Evolutionary conservation across 176 grass and related monocot genomes (phyloP), one percentile per base, ranked within the genome.

Genomic region (Pharus latifolius): DNA sequence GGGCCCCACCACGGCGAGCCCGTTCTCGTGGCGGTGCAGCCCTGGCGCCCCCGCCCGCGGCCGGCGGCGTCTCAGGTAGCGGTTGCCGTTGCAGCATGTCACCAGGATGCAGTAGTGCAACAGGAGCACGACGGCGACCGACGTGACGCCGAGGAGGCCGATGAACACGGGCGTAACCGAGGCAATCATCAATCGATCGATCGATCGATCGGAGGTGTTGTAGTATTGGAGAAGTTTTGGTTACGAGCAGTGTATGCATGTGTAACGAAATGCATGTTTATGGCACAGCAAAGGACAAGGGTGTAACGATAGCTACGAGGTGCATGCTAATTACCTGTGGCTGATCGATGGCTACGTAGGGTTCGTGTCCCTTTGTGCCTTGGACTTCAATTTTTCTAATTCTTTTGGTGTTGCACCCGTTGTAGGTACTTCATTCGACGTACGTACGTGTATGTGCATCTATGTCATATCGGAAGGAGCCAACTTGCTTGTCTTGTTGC

Each of bases 51-150:
- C 11, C 65, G 46, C 23, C 45, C 7, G 17, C 16, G 38, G 34
- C 11, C 48, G 56, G 1, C 59, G 59, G 1, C 74, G 56, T 16
- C 55, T 29, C 25, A 3, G 14, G 35, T 10, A 2, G 19, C 19
- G 3, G 18, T 3, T 33, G 28, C 16, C 14, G 74, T 10, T 30
- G 84, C 55, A 65, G 80, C 80, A 88, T 6, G 9, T 7, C 40
- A 70, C 70, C 15, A 56, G 26, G 18, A 83, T n/a, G 75, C 80
- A 83, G 75, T 79, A 70, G 70, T 70, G 80, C 0, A 88, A 24
- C 6, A 75, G 63, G 0, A 88, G 41, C 26, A 71, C 22, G 14
- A 54, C 4, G 0, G 70, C 75, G 2, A 83, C 64, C 31, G 62
- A 75, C 64, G 75, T 64, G 19, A 79, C 75, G 25, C 10, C 33